These are phyloP conservation scores for Sordaria brevicollis DNA, from an alignment of 495 filamentous ascomycete species.

Conservation along the genomic window DNA sequence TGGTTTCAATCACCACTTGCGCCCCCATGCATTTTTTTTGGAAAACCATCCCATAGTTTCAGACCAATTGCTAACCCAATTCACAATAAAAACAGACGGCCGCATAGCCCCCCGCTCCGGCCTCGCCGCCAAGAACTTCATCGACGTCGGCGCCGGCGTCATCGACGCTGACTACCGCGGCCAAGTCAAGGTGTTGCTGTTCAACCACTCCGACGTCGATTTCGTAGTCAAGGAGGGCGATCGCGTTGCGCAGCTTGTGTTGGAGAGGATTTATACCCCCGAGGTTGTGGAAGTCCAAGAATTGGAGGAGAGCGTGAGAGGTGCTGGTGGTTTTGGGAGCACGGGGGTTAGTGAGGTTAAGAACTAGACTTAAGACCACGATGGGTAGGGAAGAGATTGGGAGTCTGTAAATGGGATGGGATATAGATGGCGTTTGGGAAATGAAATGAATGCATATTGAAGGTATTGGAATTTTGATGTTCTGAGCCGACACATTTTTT, in stretches of 20 bases:
- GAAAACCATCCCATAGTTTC: too few species aligned
- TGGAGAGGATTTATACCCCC: conserved; percentile 89
- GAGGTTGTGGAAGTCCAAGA: conserved; percentile 79
- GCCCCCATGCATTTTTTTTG: too few species aligned
- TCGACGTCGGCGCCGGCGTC: conserved; percentile 89
- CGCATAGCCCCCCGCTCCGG: conserved; percentile 87
- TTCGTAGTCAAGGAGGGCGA: conserved; percentile 79
- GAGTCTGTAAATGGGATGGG: neutral
- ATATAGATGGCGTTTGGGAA: neutral
- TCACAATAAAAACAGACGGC: conserved; percentile 52
- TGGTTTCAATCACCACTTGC: too few species aligned
- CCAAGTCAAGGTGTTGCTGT: conserved; percentile 84
- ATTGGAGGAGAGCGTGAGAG: conserved; percentile 82
- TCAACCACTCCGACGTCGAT: conserved; percentile 79
- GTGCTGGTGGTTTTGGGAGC: conserved; percentile 88
- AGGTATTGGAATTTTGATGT: neutral
- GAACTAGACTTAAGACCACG: conserved; percentile 21
- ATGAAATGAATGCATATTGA: too few species aligned
- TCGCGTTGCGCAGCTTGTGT: conserved; percentile 81
- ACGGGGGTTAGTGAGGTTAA: conserved; percentile 45
- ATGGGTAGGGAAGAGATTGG: neutral
- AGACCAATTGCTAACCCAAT: neutral
- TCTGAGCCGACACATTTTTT: neutral
- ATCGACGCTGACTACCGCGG: conserved; percentile 97
- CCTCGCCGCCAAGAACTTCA: conserved; percentile 85